Conservation (phyloP, 371 early-diverging fungal genomes). For the Circinella umbellata region DNA sequence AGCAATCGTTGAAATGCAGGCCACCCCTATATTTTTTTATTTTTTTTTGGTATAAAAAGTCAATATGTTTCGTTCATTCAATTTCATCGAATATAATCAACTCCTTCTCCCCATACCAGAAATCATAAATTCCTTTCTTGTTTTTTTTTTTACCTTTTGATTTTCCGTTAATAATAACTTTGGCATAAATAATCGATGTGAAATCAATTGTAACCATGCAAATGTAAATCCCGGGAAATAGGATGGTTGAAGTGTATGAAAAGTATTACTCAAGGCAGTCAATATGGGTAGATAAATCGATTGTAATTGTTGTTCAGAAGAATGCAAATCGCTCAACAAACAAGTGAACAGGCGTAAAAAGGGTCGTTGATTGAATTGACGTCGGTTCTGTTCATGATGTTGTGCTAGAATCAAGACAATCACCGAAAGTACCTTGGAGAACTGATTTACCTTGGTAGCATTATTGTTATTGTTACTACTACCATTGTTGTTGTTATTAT, state of each 20-base stretch:
- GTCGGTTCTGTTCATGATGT: conserved; percentile 79
- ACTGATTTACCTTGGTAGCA: conserved; percentile 41
- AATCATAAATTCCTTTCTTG: too few species aligned
- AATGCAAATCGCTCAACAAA: conserved; percentile 82
- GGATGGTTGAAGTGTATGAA: conserved; percentile 85
- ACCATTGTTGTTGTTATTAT: neutral
- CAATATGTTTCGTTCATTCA: neutral
- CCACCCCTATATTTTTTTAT: conserved; percentile 71
- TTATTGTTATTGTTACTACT: conserved; percentile 4
- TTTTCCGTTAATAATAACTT: conserved; percentile 77
- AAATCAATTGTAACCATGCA: conserved; percentile 93
- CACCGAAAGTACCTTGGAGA: conserved; percentile 83
- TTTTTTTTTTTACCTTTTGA: conserved; percentile 54
- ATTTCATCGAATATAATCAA: neutral
- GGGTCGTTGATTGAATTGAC: conserved; percentile 89
- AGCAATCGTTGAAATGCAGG: conserved; percentile 84
- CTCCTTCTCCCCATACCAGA: too few species aligned
- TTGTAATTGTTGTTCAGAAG: conserved; percentile 70
- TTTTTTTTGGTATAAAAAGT: neutral
- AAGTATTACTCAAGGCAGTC: conserved; percentile 79
- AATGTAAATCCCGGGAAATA: conserved; percentile 95
- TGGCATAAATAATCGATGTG: conserved; percentile 93
- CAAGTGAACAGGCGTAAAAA: conserved; percentile 90
- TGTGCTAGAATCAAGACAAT: conserved; percentile 83
- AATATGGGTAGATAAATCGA: conserved; percentile 76